Evolutionary conservation across 108 stramenopile species (phyloP).

Genomic region (Fragilariopsis cylindrus): DNA sequence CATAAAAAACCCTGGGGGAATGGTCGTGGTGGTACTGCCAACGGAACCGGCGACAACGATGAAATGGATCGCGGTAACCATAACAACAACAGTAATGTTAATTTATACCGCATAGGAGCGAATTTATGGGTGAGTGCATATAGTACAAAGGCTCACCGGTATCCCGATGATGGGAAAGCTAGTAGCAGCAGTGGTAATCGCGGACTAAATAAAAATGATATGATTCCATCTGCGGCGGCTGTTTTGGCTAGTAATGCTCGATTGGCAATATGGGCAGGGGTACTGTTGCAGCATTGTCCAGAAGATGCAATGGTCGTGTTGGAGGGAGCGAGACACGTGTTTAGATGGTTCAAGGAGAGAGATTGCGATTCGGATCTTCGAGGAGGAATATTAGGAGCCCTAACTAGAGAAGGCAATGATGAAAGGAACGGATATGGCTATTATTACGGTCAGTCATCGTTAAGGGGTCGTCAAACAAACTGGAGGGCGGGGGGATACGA

Average conservation of each 20-base stretch:
- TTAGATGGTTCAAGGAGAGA: constrained; percentile 46
- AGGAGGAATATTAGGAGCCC: constrained; percentile 7
- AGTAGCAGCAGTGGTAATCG: background rate
- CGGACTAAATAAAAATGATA: constrained; percentile 2
- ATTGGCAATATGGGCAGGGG: constrained; percentile 40
- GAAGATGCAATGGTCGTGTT: constrained; percentile 33
- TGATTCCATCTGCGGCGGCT: constrained; percentile 9
- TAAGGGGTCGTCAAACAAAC: background rate
- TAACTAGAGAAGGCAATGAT: constrained; percentile 1
- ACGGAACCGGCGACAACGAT: background rate
- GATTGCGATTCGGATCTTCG: background rate
- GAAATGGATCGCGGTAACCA: background rate
- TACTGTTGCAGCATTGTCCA: constrained; percentile 46
- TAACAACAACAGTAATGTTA: background rate
- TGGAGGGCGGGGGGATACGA: constrained; percentile 18
- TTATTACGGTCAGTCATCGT: background rate
- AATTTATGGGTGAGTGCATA: constrained; percentile 21
- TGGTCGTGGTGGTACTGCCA: background rate
- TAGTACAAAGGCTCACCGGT: constrained; percentile 5
- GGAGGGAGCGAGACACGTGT: constrained; percentile 51
- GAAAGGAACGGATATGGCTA: constrained; percentile 4
- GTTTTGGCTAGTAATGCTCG: constrained; percentile 15
- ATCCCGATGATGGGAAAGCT: background rate
- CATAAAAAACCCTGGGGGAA: no score
- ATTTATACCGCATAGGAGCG: constrained; percentile 13